These are phyloP conservation scores for Colletotrichum spaethianum DNA, from an alignment of 2,329 filamentous ascomycete genomes.

Conservation along the genomic window DNA sequence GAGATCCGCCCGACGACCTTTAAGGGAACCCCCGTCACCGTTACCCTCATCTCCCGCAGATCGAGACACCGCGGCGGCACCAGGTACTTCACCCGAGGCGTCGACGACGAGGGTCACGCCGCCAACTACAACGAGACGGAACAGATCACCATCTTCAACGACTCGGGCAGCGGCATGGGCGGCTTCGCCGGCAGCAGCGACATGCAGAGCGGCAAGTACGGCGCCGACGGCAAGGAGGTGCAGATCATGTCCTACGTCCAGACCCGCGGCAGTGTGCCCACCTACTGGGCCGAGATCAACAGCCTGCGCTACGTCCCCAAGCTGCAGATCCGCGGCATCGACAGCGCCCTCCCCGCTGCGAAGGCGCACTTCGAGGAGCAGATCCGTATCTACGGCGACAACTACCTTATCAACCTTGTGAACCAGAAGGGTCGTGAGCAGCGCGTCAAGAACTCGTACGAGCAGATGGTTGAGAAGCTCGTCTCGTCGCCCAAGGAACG, in stretches of 20 bases:
- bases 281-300: constrained; percentile 97
- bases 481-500: constrained; percentile 78
- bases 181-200: constrained; percentile 85
- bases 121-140: constrained; percentile 99
- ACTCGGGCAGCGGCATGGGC: constrained; percentile 78
- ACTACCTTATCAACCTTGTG: constrained; percentile 96
- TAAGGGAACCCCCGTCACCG: constrained; percentile 86
- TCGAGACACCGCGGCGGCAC: constrained; percentile 92
- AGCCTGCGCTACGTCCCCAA: constrained; percentile 92
- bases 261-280: constrained; percentile 94
- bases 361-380: constrained; percentile 94
- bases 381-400: constrained; percentile 93
- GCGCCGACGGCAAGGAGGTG: constrained; percentile 77
- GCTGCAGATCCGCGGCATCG: constrained; percentile 87
- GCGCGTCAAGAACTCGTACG: constrained; percentile 92
- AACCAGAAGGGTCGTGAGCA: constrained; percentile 96
- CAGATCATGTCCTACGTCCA: constrained; percentile 97
- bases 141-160: constrained; percentile 91
- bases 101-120: constrained; percentile 95
- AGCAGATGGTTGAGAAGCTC: constrained; percentile 86
- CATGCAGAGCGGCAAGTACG: constrained; percentile 80
- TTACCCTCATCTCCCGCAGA: constrained; percentile 89
- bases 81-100: constrained; percentile 92
- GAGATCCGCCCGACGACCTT: constrained; percentile 90
- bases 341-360: constrained; percentile 84